Conservation (phyloP, 108 stramenopile genomes). For the Pseudonitzschia multiseries region DNA sequence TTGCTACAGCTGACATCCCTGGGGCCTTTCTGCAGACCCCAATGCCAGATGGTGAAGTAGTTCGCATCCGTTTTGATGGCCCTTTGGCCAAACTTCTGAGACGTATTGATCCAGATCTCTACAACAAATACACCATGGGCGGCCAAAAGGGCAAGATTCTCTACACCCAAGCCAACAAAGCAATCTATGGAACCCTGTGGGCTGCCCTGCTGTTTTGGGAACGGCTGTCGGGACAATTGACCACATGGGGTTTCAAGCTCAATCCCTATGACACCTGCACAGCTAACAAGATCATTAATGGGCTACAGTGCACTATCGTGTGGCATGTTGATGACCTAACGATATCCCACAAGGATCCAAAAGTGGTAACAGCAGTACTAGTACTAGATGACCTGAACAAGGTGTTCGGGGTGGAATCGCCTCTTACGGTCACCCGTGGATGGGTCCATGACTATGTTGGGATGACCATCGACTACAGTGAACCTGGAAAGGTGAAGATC, state of each 20-base stretch:
- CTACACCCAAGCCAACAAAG: conserved; percentile 42
- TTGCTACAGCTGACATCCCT: conserved; percentile 34
- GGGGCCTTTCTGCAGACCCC: conserved; percentile 47
- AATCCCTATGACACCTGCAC: conserved; percentile 62
- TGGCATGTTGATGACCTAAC: conserved; percentile 43
- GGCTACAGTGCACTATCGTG: too few species aligned
- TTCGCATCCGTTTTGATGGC: too few species aligned
- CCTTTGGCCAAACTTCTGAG: conserved; percentile 5
- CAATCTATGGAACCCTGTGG: conserved; percentile 44
- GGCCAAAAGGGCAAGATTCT: conserved; percentile 28
- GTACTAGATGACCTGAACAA: not conserved
- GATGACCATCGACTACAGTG: conserved; percentile 37
- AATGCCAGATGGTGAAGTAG: not conserved
- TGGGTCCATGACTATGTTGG: conserved; percentile 42
- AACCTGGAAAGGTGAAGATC: not conserved
- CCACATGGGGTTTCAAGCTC: conserved; percentile 39
- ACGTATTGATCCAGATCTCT: conserved; percentile 2
- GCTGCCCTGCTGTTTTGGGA: conserved; percentile 41
- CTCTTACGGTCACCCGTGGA: conserved; percentile 18
- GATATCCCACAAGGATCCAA: conserved; percentile 29
- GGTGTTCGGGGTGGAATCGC: conserved; percentile 20
- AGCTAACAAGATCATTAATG: conserved; percentile 40
- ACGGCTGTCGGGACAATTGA: conserved; percentile 12
- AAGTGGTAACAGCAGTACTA: conserved; percentile 22
- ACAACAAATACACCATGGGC: conserved; percentile 19